These are phyloP conservation scores for Chlamydomonas sp. DNA, from an alignment of 139 green algal genomes.

Conservation along the genomic window DNA sequence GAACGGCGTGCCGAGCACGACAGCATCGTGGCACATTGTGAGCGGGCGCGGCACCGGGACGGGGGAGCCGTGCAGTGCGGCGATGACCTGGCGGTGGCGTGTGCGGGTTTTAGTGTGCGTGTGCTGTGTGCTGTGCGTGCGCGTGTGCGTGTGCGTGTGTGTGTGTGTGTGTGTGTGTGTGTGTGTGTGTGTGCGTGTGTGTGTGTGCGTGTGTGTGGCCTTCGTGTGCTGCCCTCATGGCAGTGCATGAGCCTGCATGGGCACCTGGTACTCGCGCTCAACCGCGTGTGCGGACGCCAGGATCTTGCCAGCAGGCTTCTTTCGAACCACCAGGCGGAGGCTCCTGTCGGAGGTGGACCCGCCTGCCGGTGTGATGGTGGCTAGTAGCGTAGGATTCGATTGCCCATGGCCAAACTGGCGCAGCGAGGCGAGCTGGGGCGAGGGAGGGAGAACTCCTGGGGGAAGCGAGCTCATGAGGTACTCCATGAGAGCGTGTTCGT, in stretches of 20 bases:
- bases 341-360: background rate
- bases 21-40: conserved; percentile 65
- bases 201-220: no score
- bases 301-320: conserved; percentile 88
- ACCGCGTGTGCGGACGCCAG: conserved; percentile 91
- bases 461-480: background rate
- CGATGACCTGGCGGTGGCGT: background rate
- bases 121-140: no score
- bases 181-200: no score
- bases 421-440: conserved; percentile 2
- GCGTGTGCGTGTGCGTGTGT: no score
- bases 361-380: conserved; percentile 27
- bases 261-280: conserved; percentile 7
- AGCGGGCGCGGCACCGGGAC: conserved; percentile 78
- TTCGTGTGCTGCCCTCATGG: no score
- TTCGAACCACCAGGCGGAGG: conserved; percentile 59
- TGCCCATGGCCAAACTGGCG: conserved; percentile 33
- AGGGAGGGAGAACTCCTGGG: background rate
- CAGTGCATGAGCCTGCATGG: no score
- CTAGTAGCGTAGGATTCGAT: conserved; percentile 92
- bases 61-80: conserved; percentile 1
- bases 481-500: background rate
- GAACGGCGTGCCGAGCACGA: conserved; percentile 87
- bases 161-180: no score
- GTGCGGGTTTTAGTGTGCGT: background rate